Base-by-base conservation (phyloP, 2,329 filamentous ascomycete species). In the Fonsecaea erecta region DNA sequence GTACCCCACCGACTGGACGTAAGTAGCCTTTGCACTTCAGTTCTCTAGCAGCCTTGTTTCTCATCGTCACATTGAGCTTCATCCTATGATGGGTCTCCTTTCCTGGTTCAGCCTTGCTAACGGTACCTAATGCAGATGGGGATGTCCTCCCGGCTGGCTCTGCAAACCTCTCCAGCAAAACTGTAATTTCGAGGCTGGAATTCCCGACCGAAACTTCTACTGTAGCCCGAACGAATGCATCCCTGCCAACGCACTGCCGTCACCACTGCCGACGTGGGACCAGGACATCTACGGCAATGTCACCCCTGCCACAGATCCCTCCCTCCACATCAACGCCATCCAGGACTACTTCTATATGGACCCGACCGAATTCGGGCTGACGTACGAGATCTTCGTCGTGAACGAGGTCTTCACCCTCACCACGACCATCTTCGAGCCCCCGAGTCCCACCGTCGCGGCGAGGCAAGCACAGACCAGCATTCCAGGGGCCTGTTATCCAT, bases 311-410 rank as follows among this genome's bases (percentile, higher is more conserved):
- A 85, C 83, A 0, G 68, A 76, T 16, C 59, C 63, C 9, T 52
- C 63, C 12, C 62, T 71, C 8, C 63, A 26, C 3, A 24, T 63
- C 28, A 51, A 68, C 24, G 64, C 64, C 2, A 71, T 71, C 21
- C 68, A 72, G 40, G 46, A 71, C 24, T 90, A 90, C 73, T 91
- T 87, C 77, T 83, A 90, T 64, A 80, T 91, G n/a, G 80, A 87
- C 62, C 86, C 89, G 0, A 74, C 79, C 1, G 81, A 81, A 0
- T 91, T 91, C 64, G 88, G 88, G 3, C 77, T 91, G 16, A 84
- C 81, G 56, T 88, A 85, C 64, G 84, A 83, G 48, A 87, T 90
- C 18, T 90, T 89, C 66, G 79, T 81, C 21, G 76, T 81, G 26
- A 43, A 68, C 21, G 72, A 82, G 4, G 70, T 78, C 0, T 71